Evolutionary conservation across 2,329 filamentous ascomycete genomes (phyloP).

Genomic region (Hypoxylon sp.): DNA sequence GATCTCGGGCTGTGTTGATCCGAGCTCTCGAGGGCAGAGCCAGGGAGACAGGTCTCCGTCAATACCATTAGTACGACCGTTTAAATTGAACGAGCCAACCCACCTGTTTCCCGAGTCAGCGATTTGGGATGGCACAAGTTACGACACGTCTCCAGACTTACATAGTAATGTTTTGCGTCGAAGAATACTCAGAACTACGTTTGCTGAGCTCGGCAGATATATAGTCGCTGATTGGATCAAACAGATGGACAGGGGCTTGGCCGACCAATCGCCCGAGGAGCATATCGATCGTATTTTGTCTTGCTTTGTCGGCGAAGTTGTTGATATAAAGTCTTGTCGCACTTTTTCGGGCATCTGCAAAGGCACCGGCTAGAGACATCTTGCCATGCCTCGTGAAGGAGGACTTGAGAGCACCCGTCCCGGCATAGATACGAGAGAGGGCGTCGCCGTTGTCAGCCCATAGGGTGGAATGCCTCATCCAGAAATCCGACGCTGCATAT

Average conservation of each 20-base stretch:
- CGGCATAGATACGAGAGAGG: conserved; percentile 93
- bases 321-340: conserved; percentile 96
- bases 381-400: conserved; percentile 95
- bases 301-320: conserved; percentile 92
- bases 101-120: conserved; percentile 50
- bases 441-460: conserved; percentile 99
- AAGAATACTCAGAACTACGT: conserved; percentile 75
- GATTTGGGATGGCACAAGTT: background rate
- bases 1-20: conserved; percentile 77
- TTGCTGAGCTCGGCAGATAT: conserved; percentile 79
- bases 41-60: conserved; percentile 83
- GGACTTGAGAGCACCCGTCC: conserved; percentile 92
- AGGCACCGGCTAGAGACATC: conserved; percentile 90
- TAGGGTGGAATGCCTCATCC: conserved; percentile 88
- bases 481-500: conserved; percentile 79
- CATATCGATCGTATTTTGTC: conserved; percentile 94
- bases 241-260: conserved; percentile 83
- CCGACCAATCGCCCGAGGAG: conserved; percentile 85
- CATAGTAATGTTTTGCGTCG: conserved; percentile 76
- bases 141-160: conserved; percentile 51
- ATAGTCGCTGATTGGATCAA: conserved; percentile 93
- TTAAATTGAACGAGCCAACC: conserved; percentile 93
- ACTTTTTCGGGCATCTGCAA: conserved; percentile 95
- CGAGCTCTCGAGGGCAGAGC: conserved; percentile 73
- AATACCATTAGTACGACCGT: conserved; percentile 82